These are phyloP conservation scores for Inonotus hispidus DNA, from an alignment of 1,284 basidiomycete genomes.

Conservation along the genomic window DNA sequence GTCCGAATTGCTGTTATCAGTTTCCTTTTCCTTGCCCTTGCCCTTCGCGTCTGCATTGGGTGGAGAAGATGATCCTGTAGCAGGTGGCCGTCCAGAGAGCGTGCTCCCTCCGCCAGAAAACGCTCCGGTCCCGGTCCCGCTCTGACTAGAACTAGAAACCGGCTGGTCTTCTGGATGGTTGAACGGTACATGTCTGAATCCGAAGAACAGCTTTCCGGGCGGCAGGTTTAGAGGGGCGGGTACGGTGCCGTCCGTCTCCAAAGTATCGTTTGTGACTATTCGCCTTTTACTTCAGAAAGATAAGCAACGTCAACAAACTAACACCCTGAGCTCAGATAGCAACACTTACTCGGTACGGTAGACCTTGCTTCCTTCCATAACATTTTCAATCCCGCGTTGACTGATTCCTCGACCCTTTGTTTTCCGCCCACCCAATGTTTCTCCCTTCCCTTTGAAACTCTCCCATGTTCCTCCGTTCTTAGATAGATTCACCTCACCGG, in stretches of 20 bases:
- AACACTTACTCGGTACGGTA: conserved; percentile 76
- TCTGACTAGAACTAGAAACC: neutral
- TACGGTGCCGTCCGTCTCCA: conserved; percentile 74
- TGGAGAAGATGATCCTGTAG: conserved; percentile 22
- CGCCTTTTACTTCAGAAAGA: conserved; percentile 60
- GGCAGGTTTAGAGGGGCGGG: conserved; percentile 90
- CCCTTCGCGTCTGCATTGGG: conserved; percentile 49
- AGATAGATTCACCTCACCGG: conserved; percentile 48
- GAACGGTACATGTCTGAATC: conserved; percentile 75
- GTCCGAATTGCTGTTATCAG: conserved; percentile 21
- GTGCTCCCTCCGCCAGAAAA: conserved; percentile 51
- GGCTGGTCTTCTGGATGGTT: conserved; percentile 24
- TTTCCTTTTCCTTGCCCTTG: conserved; percentile 37
- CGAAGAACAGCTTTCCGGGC: conserved; percentile 92
- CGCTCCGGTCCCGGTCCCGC: neutral
- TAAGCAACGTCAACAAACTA: conserved; percentile 18
- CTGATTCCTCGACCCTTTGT: conserved; percentile 91
- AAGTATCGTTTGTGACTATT: conserved; percentile 79
- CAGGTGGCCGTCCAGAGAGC: conserved; percentile 41
- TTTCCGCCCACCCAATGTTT: conserved; percentile 81
- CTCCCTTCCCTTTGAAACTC: conserved; percentile 90
- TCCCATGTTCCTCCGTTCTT: conserved; percentile 81
- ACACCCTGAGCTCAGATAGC: conserved; percentile 2
- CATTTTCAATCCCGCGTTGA: conserved; percentile 74
- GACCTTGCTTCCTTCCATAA: conserved; percentile 82